Percentiles rank a stretch among this genome's conserved stretches.
Evolutionary conservation across 2,329 filamentous ascomycete species (phyloP).

Genomic region (Berkeleyomyces basicola): DNA sequence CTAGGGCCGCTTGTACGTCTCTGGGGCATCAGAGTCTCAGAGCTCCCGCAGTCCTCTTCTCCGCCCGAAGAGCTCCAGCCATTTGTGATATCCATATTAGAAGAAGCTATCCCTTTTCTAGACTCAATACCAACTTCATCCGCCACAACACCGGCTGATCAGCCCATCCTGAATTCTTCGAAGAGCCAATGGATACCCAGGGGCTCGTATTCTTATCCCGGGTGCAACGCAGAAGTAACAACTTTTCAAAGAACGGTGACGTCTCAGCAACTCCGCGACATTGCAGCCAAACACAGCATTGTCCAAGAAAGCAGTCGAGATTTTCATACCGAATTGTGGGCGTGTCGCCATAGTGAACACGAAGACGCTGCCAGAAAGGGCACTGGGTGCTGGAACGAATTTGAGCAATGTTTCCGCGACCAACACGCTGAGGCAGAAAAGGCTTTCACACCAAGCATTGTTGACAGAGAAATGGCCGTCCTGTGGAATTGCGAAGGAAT

Average conservation of each 20-base stretch:
- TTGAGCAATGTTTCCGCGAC: constrained; percentile 40
- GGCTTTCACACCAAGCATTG: constrained; percentile 25
- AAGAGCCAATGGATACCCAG: constrained; percentile 31
- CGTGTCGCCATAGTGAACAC: constrained; percentile 45
- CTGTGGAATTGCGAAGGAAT: constrained; percentile 30
- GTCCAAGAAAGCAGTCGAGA: constrained; percentile 15
- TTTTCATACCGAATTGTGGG: constrained; percentile 39
- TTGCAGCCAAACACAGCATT: constrained; percentile 22
- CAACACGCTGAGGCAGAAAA: constrained; percentile 26
- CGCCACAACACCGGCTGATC: constrained; percentile 10
- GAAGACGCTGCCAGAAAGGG: constrained; percentile 30
- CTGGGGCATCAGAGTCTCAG: constrained; percentile 31
- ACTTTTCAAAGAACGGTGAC: constrained; percentile 35
- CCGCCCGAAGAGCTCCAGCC: constrained; percentile 28
- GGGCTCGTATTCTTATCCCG: constrained; percentile 30
- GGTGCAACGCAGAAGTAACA: constrained; percentile 35
- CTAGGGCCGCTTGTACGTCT: constrained; percentile 36
- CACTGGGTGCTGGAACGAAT: constrained; percentile 48
- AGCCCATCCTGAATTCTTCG: background rate
- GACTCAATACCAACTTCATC: constrained; percentile 31
- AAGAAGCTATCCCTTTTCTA: constrained; percentile 44
- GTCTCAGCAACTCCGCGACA: constrained; percentile 25
- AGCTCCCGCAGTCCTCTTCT: constrained; percentile 29
- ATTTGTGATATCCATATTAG: constrained; percentile 36
- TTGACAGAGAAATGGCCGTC: constrained; percentile 20